Conservation (phyloP, 2,329 filamentous ascomycete genomes). For the Ophiocordyceps camponoti-floridani region DNA sequence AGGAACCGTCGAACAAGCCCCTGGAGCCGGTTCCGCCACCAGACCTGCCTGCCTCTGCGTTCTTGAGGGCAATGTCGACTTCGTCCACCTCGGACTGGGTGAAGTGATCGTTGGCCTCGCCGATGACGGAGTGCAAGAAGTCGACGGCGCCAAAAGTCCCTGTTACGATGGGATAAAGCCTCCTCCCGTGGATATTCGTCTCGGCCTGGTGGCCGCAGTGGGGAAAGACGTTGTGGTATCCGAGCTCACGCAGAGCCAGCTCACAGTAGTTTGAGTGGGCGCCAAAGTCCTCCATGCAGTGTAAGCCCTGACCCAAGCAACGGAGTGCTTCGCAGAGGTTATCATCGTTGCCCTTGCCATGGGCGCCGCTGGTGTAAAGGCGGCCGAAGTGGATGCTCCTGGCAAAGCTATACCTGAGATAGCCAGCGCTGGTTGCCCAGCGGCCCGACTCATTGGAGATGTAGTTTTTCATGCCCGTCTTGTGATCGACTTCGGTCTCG, state of each 20-base stretch:
- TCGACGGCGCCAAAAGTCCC: slow-evolving; percentile 92
- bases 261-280: slow-evolving; percentile 94
- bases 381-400: slow-evolving; percentile 66
- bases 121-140: slow-evolving; percentile 74
- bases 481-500: slow-evolving; percentile 62
- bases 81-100: slow-evolving; percentile 74
- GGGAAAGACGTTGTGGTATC: slow-evolving; percentile 66
- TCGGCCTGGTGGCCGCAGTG: slow-evolving; percentile 65
- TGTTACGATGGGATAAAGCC: slow-evolving; percentile 66
- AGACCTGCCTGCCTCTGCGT: slow-evolving; percentile 36
- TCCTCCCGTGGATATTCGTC: slow-evolving; percentile 50
- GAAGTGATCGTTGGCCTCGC: slow-evolving; percentile 61
- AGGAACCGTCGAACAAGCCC: slow-evolving; percentile 22
- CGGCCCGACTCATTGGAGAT: slow-evolving; percentile 68
- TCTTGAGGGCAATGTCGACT: slow-evolving; percentile 56
- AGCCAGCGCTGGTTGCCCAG: slow-evolving; percentile 66
- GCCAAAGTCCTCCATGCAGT: slow-evolving; percentile 84
- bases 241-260: slow-evolving; percentile 72
- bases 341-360: slow-evolving; percentile 32
- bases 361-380: slow-evolving; percentile 51
- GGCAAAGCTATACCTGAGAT: slow-evolving; percentile 57
- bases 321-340: slow-evolving; percentile 79
- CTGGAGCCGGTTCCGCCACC: slow-evolving; percentile 18
- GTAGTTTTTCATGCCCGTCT: slow-evolving; percentile 78
- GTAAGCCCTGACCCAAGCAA: slow-evolving; percentile 70